Evolutionary conservation across 345 rosid species (phyloP), one percentile per base, ranked within the genome.

Genomic region (Eutrema yunnanense): DNA sequence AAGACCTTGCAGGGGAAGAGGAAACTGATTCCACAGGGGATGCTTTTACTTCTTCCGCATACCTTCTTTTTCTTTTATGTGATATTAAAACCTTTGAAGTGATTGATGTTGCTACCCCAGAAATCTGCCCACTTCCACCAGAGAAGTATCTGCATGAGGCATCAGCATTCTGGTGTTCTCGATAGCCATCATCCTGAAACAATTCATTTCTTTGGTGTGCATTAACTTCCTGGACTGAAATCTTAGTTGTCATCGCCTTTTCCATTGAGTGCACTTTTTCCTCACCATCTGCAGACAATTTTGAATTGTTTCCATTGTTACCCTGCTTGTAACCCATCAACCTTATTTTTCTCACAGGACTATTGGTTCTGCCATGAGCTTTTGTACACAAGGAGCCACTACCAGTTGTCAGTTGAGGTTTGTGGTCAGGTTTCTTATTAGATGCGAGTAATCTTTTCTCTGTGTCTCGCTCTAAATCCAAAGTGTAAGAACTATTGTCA

Each of bases 51-150:
- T 79, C 81, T 67, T 69, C 82, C 62, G 69, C 65, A 57, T 68
- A 71, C 61, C 47, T 71, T 76, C 77, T 73, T 27, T 73, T 73
- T 43, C 27, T 75, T 79, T 80, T 83, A 49, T 51, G 68, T 72
- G 86, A 78, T 46, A 76, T 81, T 1, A 83, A 82, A 68, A 87
- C 81, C 80, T 84, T 88, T 47, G 90, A 85, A 53, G 87, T 85
- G 83, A 87, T 87, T 80, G 90, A 87, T 49, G 77, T 77, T 47
- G 86, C 82, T 40, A 86, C 71, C 68, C 55, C 67, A 22, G 81
- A 74, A 68, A 84, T 71, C 44, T 81, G 85, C 64, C 75, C 77
- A 65, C 65, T 60, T 77, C 79, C 85, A 71, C 79, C 54, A 54
- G 74, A 26, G 47, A 69, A 47, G 78, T 70, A 63, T 79, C 78